A percentile compares a stretch with the other conserved stretches of the same genome.
phyloP scores from a whole-genome alignment of 2,329 filamentous ascomycete species.

The Fusarium palustre region DNA sequence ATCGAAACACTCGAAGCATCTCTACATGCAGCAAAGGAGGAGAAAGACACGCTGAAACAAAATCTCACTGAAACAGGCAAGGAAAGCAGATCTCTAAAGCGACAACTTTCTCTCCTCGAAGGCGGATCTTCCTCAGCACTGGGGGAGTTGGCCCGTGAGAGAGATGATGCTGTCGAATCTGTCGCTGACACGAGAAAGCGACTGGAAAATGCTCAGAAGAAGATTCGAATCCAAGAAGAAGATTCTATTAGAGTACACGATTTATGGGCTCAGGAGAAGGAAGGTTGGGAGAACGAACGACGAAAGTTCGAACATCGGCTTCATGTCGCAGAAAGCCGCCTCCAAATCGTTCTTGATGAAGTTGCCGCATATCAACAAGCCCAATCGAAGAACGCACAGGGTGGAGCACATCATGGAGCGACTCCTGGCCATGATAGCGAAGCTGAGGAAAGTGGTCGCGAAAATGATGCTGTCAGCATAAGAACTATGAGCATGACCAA shows the following conservation, averaged over 20 bases:
- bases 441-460: slow-evolving; percentile 69
- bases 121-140: slow-evolving; percentile 88
- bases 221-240: slow-evolving; percentile 81
- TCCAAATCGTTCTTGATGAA: slow-evolving; percentile 88
- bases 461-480: slow-evolving; percentile 79
- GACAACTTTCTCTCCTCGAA: slow-evolving; percentile 87
- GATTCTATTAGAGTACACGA: slow-evolving; percentile 82
- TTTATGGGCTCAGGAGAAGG: slow-evolving; percentile 86
- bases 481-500: slow-evolving; percentile 77
- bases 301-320: slow-evolving; percentile 85
- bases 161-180: slow-evolving; percentile 83
- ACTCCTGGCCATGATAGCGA: slow-evolving; percentile 65
- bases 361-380: slow-evolving; percentile 76
- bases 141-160: slow-evolving; percentile 83
- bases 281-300: slow-evolving; percentile 85
- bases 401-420: slow-evolving; percentile 38
- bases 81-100: slow-evolving; percentile 83
- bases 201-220: slow-evolving; percentile 82
- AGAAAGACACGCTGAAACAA: slow-evolving; percentile 77
- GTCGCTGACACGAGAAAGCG: slow-evolving; percentile 79
- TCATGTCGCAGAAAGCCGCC: slow-evolving; percentile 87
- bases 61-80: slow-evolving; percentile 73
- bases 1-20: slow-evolving; percentile 86
- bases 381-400: slow-evolving; percentile 57
- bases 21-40: slow-evolving; percentile 76